Evolutionary conservation across 306 rosid genomes (phyloP).

Genomic region (Cicer pinnatifidum): DNA sequence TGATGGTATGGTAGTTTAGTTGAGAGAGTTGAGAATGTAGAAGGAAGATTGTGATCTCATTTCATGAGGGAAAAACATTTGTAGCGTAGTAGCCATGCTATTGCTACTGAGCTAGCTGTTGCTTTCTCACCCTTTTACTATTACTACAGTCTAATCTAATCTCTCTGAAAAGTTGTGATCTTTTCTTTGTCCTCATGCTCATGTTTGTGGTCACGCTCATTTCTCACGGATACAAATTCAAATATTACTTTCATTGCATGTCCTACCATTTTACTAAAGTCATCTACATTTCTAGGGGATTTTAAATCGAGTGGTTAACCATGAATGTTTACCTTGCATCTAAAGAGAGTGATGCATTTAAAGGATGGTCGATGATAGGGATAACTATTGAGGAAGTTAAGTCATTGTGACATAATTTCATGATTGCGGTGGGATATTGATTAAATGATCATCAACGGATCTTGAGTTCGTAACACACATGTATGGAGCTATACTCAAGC

Average conservation of each 20-base stretch:
- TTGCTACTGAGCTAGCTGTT: background rate
- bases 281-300: too few relatives aligned
- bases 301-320: too few relatives aligned
- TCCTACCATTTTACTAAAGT: too few relatives aligned
- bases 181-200: slow-evolving; percentile 40
- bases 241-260: background rate
- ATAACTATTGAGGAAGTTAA: too few relatives aligned
- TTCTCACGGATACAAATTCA: slow-evolving; percentile 1
- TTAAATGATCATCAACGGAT: too few relatives aligned
- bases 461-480: too few relatives aligned
- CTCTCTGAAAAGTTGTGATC: slow-evolving; percentile 46
- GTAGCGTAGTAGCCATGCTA: background rate
- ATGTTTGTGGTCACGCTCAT: background rate
- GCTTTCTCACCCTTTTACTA: slow-evolving; percentile 31
- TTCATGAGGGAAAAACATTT: slow-evolving; percentile 23
- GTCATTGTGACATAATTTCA: too few relatives aligned
- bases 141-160: slow-evolving; percentile 25
- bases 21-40: background rate
- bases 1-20: background rate
- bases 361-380: too few relatives aligned
- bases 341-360: too few relatives aligned
- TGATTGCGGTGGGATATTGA: too few relatives aligned
- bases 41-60: background rate
- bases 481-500: too few relatives aligned
- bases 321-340: too few relatives aligned